Evolutionary conservation across 2,329 filamentous ascomycete species (phyloP).

Genomic region (Penicillium glabrum): DNA sequence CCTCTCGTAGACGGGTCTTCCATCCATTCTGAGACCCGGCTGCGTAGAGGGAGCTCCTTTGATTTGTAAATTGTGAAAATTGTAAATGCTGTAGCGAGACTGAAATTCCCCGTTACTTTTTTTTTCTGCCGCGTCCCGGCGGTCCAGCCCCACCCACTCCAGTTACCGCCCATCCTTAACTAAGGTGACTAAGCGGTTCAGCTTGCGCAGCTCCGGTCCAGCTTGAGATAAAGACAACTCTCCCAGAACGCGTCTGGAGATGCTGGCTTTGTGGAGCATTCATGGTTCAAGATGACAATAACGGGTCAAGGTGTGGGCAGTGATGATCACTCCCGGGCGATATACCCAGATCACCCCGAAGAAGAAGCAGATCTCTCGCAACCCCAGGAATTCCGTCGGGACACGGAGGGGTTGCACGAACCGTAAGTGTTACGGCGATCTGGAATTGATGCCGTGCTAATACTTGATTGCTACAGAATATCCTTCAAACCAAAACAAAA

Average conservation of each 20-base stretch:
- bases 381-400: constrained; percentile 23
- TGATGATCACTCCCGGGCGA: constrained; percentile 11
- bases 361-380: constrained; percentile 14
- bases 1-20: constrained; percentile 45
- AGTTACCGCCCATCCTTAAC: constrained; percentile 29
- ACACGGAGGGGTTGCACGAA: constrained; percentile 32
- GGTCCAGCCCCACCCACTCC: constrained; percentile 27
- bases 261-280: constrained; percentile 18
- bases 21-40: constrained; percentile 39
- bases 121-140: constrained; percentile 36
- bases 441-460: constrained; percentile 5
- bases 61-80: constrained; percentile 18
- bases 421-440: constrained; percentile 29
- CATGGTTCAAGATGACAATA: constrained; percentile 28
- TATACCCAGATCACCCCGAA: constrained; percentile 11
- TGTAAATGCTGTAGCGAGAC: constrained; percentile 17
- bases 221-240: constrained; percentile 8
- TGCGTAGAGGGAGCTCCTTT: constrained; percentile 31
- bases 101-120: constrained; percentile 25
- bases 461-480: constrained; percentile 26
- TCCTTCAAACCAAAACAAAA: constrained; percentile 47
- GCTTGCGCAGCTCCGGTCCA: constrained; percentile 21
- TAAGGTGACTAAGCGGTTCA: constrained; percentile 29
- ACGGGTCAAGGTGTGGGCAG: constrained; percentile 18
- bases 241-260: constrained; percentile 10